A percentile compares a stretch with the other conserved stretches of the same genome.
Evolutionary conservation across 2,329 filamentous ascomycete genomes (phyloP).

Genomic region (Fusarium liriodendri): DNA sequence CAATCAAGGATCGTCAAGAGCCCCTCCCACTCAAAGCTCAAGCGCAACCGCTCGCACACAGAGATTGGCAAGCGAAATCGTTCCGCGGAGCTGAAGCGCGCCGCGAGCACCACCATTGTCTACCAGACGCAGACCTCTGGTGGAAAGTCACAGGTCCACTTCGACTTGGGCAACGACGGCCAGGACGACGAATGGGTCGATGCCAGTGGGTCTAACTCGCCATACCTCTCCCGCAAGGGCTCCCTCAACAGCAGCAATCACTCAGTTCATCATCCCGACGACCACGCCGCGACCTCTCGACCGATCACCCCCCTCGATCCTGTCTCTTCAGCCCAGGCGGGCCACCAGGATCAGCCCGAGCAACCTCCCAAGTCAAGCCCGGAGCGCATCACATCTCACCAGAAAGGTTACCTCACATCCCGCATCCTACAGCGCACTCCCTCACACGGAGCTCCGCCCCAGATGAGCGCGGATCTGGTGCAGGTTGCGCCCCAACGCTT

Average conservation of each 20-base stretch:
- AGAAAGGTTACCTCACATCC: constrained; percentile 75
- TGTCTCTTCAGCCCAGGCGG: constrained; percentile 12
- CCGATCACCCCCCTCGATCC: constrained; percentile 50
- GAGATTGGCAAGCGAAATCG: constrained; percentile 64
- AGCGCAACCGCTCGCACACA: constrained; percentile 38
- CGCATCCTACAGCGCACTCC: constrained; percentile 73
- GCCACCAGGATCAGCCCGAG: constrained; percentile 20
- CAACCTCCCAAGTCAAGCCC: constrained; percentile 42
- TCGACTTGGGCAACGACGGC: constrained; percentile 67
- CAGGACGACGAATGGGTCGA: constrained; percentile 74
- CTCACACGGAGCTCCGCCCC: constrained; percentile 70
- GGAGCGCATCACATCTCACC: constrained; percentile 58
- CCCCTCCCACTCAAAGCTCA: constrained; percentile 62
- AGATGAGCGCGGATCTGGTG: constrained; percentile 70
- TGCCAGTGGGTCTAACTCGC: constrained; percentile 72
- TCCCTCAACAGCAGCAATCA: constrained; percentile 63
- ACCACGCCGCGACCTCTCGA: constrained; percentile 52
- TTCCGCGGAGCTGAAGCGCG: constrained; percentile 65
- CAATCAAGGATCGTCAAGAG: constrained; percentile 56
- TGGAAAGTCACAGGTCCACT: constrained; percentile 68
- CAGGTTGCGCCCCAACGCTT: constrained; percentile 54
- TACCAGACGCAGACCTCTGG: constrained; percentile 54
- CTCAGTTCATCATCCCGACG: constrained; percentile 52
- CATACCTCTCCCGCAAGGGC: constrained; percentile 60
- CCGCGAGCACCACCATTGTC: constrained; percentile 62